Evolutionary conservation across 305 asterid genomes (phyloP).

Genomic region (Caryopteris hybrid): DNA sequence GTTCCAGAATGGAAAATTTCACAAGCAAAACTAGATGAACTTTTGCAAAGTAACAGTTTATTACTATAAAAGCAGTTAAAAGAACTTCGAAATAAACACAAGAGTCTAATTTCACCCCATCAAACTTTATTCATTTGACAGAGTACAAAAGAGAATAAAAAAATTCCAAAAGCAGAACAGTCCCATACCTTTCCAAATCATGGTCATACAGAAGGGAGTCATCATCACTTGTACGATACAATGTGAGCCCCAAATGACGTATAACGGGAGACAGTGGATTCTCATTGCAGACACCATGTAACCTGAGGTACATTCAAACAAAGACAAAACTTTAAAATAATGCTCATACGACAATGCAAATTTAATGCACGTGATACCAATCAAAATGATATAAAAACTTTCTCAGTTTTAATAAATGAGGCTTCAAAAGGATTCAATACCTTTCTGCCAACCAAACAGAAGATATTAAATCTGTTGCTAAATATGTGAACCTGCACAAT

Average conservation of each 20-base stretch:
- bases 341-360: background rate
- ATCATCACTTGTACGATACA: conserved; percentile 94
- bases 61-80: background rate
- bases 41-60: background rate
- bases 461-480: background rate
- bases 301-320: conserved; percentile 41
- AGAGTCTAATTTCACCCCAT: background rate
- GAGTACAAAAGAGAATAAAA: background rate
- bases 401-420: background rate
- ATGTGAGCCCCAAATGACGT: conserved; percentile 75
- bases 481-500: background rate
- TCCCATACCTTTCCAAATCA: conserved; percentile 81
- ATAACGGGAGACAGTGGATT: conserved; percentile 95
- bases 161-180: conserved; percentile 7
- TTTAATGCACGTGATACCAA: conserved; percentile 6
- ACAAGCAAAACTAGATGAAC: background rate
- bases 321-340: background rate
- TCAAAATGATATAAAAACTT: conserved; percentile 3
- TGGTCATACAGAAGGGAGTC: conserved; percentile 93
- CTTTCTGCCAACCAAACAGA: background rate
- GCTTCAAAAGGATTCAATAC: background rate
- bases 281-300: conserved; percentile 97
- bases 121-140: background rate
- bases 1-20: background rate
- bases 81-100: background rate